Percentiles rank a stretch among this genome's conserved stretches.
These are phyloP conservation scores for Hygrophoropsis aurantiaca DNA, from an alignment of 768 basidiomycete species.

Conservation along the genomic window DNA sequence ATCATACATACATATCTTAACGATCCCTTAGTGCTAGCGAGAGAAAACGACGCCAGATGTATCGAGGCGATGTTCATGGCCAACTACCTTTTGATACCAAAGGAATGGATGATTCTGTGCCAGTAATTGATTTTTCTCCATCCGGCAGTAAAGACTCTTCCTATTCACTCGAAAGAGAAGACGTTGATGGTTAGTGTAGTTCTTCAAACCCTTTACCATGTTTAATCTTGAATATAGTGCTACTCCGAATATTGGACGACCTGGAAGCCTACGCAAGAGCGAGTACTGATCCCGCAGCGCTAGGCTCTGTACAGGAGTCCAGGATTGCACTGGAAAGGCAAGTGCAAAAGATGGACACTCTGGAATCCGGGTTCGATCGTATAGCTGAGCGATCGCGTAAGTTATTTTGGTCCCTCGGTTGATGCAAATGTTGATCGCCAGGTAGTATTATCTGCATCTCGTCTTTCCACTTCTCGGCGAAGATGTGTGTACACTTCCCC, in stretches of 20 bases:
- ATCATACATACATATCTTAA: conserved; percentile 5
- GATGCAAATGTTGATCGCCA: conserved; percentile 7
- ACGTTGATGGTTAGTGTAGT: conserved; percentile 66
- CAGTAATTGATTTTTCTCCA: conserved; percentile 77
- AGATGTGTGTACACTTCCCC: conserved; percentile 53
- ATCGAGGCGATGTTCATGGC: conserved; percentile 79
- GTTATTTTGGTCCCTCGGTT: conserved; percentile 22
- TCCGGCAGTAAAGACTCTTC: conserved; percentile 58
- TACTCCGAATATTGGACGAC: conserved; percentile 63
- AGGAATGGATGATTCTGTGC: conserved; percentile 80
- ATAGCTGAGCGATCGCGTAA: conserved; percentile 82
- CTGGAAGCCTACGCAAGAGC: conserved; percentile 56
- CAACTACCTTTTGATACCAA: conserved; percentile 84
- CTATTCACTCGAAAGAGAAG: conserved; percentile 64
- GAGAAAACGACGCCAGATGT: conserved; percentile 79
- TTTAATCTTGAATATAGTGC: conserved; percentile 36
- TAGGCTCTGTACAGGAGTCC: conserved; percentile 62
- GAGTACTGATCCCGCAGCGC: conserved; percentile 43
- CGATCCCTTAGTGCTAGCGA: conserved; percentile 59
- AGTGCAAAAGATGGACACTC: conserved; percentile 72
- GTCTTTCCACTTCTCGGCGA: conserved; percentile 65
- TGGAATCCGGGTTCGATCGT: conserved; percentile 80
- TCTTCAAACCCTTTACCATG: neutral
- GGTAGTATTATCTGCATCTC: conserved; percentile 74
- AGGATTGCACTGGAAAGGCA: conserved; percentile 65